phyloP scores from a whole-genome alignment of 495 filamentous ascomycete genomes.

The Penicillium canescens region DNA sequence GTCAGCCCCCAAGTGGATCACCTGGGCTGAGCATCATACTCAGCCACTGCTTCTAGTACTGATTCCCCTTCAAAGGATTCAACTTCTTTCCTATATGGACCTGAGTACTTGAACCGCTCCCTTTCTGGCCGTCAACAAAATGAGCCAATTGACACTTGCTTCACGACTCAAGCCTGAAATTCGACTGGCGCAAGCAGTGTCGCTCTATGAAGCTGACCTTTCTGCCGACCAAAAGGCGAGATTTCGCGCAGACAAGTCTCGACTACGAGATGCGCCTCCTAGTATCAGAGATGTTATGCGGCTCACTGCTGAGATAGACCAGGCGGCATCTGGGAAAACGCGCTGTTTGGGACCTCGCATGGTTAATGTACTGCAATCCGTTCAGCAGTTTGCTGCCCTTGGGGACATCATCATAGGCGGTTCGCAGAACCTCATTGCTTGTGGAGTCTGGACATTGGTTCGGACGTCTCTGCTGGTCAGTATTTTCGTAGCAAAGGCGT shows the following conservation, averaged over 20 bases:
- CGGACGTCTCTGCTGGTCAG: constrained; percentile 40
- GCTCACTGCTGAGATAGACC: constrained; percentile 43
- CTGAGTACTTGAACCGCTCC: no score
- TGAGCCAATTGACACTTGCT: no score
- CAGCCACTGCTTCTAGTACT: no score
- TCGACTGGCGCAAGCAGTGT: constrained; percentile 40
- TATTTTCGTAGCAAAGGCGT: no score
- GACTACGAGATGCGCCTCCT: constrained; percentile 17
- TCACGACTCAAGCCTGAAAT: constrained; percentile 36
- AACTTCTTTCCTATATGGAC: no score
- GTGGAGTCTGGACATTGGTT: constrained; percentile 45
- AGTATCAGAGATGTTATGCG: constrained; percentile 35
- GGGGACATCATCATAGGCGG: constrained; percentile 46
- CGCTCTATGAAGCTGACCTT: constrained; percentile 40
- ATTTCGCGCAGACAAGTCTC: constrained; percentile 25
- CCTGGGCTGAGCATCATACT: no score
- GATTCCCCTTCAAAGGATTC: no score
- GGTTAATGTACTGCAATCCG: constrained; percentile 39
- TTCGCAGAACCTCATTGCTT: constrained; percentile 46
- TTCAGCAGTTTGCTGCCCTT: constrained; percentile 44
- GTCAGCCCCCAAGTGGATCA: no score
- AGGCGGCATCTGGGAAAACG: not conserved
- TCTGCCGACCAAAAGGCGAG: constrained; percentile 34
- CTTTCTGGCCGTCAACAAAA: no score
- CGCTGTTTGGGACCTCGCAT: constrained; percentile 44